Evolutionary conservation across 805 yeast species (phyloP), one percentile per base, ranked within the genome.

Genomic region (Monosporozyma aquatica): DNA sequence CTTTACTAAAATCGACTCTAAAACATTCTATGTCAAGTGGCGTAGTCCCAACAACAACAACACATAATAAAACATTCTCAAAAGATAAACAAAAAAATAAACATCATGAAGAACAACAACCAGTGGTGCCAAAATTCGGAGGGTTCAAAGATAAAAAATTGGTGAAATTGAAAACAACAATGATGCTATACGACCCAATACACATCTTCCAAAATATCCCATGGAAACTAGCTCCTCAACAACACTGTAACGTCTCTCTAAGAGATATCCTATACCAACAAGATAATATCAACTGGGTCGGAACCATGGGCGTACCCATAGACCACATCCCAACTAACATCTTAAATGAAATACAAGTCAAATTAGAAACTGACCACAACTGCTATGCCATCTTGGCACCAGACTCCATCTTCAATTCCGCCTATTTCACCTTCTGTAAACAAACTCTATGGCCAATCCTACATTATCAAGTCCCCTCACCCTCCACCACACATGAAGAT

Each of bases 371-470:
- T 1, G 74, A 77, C 2, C 80, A 76, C 56, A 56, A 74, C 44
- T 75, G 81, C 32, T 74, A 72, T 45, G 76, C 87, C 0, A 83
- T 87, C 2, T 76, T 75, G 44, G 78, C 89, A 2, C 75, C 75
- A 47, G 97, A 92, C 61, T 62, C 74, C 21, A 78, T 86, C 1
- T 85, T 87, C 53, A 82, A 82, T 53, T 97, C 96, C 10, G 95
- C 87, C 57, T 92, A 92, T 62, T 77, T 77, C 44, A 82, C 86
- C 40, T 92, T 82, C 61, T 89, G 96, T 62, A 92, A 92, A 62
- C 92, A 89, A 54, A 85, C 92, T 25, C 67, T 92, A 47, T 92
- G 97, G 97, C 98, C 98, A 22, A 86, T 96, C 1, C 71, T 92
- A 48, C 85, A 78, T 43, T 92, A 92, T 58, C 96, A 90, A 62